A percentile compares a stretch with the other conserved stretches of the same genome.
These are phyloP conservation scores for Eremochloa ophiuroides DNA, from an alignment of 176 grass and related monocot species.

Conservation along the genomic window DNA sequence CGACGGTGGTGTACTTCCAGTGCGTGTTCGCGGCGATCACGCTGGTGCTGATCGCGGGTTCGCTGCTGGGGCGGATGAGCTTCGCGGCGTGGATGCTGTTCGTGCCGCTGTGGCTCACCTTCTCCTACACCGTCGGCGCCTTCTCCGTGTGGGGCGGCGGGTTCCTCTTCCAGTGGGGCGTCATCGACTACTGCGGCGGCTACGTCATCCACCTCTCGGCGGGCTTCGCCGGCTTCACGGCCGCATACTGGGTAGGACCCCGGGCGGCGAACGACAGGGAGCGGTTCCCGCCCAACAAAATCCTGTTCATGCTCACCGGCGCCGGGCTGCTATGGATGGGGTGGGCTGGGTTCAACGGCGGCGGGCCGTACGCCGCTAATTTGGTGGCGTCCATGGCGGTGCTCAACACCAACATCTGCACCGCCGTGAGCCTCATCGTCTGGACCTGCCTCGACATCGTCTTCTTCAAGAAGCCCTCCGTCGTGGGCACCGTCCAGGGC, in stretches of 20 bases:
- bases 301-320: conserved; percentile 64
- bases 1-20: conserved; percentile 73
- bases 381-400: conserved; percentile 60
- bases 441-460: conserved; percentile 82
- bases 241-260: conserved; percentile 63
- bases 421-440: conserved; percentile 61
- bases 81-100: conserved; percentile 77
- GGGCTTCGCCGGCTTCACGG: conserved; percentile 52
- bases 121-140: conserved; percentile 83
- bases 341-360: conserved; percentile 95
- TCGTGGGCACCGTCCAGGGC: conserved; percentile 85
- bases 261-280: conserved; percentile 47
- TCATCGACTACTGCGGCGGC: conserved; percentile 70
- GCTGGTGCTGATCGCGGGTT: conserved; percentile 46
- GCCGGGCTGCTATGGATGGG: conserved; percentile 85
- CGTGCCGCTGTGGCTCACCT: conserved; percentile 78
- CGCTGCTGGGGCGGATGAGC: conserved; percentile 63
- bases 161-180: conserved; percentile 68
- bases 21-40: conserved; percentile 76
- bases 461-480: conserved; percentile 76
- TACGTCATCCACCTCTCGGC: conserved; percentile 77
- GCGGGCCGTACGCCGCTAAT: conserved; percentile 68
- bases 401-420: conserved; percentile 78
- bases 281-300: conserved; percentile 81
- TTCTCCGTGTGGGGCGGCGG: conserved; percentile 80